A percentile compares a stretch with the other conserved stretches of the same genome.
Evolutionary conservation across 2,329 filamentous ascomycete genomes (phyloP).

Genomic region (Bertia moriformis): DNA sequence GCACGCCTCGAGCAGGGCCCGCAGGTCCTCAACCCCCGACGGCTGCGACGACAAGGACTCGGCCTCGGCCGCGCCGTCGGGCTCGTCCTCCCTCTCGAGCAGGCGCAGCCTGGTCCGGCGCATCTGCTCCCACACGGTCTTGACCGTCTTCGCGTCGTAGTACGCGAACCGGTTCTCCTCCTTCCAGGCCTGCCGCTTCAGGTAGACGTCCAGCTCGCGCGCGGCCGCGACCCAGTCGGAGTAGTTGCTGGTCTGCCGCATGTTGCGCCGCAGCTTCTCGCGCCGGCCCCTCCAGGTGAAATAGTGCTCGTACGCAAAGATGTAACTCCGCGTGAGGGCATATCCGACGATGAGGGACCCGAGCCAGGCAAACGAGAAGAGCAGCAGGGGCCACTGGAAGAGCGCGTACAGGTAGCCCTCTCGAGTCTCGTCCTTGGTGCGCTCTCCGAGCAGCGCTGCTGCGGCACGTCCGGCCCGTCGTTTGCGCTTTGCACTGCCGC

Average conservation of each 20-base stretch:
- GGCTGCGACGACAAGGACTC: conserved; percentile 11
- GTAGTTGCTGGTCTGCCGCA: conserved; percentile 64
- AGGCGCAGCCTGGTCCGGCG: conserved; percentile 43
- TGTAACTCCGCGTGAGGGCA: conserved; percentile 71
- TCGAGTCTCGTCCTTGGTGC: conserved; percentile 77
- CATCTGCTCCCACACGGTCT: conserved; percentile 64
- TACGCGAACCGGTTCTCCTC: conserved; percentile 64
- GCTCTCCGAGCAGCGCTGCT: conserved; percentile 20
- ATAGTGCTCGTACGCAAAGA: conserved; percentile 81
- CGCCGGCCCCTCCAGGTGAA: conserved; percentile 76
- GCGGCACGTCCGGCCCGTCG: not conserved
- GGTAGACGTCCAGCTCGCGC: conserved; percentile 61
- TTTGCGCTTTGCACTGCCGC: not conserved
- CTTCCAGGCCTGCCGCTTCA: conserved; percentile 72
- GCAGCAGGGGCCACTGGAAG: conserved; percentile 79
- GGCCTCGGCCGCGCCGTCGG: not conserved
- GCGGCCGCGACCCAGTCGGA: conserved; percentile 72
- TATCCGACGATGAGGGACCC: conserved; percentile 60
- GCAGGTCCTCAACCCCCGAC: conserved; percentile 59
- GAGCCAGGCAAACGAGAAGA: conserved; percentile 71
- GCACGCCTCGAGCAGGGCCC: conserved; percentile 68
- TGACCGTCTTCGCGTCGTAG: conserved; percentile 78
- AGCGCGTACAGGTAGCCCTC: conserved; percentile 83
- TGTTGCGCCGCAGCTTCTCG: conserved; percentile 52
- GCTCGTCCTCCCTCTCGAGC: conserved; percentile 17